phyloP scores from a whole-genome alignment of 164 flowering plant genomes.

The Taxillus chinensis region DNA sequence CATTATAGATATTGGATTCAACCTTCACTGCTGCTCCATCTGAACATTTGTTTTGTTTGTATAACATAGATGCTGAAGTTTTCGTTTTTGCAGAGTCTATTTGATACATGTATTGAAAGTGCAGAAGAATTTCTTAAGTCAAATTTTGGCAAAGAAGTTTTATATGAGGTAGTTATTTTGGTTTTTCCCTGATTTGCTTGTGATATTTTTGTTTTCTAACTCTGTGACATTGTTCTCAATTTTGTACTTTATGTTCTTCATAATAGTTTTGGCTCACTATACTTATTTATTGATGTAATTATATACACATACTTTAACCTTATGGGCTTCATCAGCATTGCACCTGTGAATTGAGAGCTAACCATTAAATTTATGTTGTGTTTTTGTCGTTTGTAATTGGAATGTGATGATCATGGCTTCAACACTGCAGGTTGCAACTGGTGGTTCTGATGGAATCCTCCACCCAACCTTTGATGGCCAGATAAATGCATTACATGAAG shows the following conservation, averaged over 20 bases:
- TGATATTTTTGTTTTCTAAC: too few relatives aligned
- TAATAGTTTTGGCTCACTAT: too few relatives aligned
- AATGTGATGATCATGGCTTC: not conserved
- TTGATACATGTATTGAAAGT: slow-evolving; percentile 55
- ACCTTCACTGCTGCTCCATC: not conserved
- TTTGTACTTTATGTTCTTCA: too few relatives aligned
- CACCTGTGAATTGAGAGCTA: too few relatives aligned
- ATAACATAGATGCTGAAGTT: not conserved
- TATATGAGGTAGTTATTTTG: slow-evolving; percentile 61
- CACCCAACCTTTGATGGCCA: slow-evolving; percentile 46
- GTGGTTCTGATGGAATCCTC: slow-evolving; percentile 70
- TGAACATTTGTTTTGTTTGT: not conserved
- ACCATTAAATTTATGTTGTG: too few relatives aligned
- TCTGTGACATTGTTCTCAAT: too few relatives aligned
- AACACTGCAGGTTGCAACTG: slow-evolving; percentile 55
- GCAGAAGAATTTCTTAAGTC: slow-evolving; percentile 64
- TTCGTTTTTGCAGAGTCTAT: slow-evolving; percentile 44
- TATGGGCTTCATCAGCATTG: too few relatives aligned
- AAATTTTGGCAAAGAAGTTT: slow-evolving; percentile 72
- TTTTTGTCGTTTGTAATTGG: not conserved
- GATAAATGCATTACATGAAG: slow-evolving; percentile 39
- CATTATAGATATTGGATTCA: not conserved
- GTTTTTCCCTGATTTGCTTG: too few relatives aligned
- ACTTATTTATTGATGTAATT: too few relatives aligned
- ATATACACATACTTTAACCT: too few relatives aligned